Base-by-base conservation (phyloP, 2,329 filamentous ascomycete genomes). In the Neopestalotiopsis clavispora region DNA sequence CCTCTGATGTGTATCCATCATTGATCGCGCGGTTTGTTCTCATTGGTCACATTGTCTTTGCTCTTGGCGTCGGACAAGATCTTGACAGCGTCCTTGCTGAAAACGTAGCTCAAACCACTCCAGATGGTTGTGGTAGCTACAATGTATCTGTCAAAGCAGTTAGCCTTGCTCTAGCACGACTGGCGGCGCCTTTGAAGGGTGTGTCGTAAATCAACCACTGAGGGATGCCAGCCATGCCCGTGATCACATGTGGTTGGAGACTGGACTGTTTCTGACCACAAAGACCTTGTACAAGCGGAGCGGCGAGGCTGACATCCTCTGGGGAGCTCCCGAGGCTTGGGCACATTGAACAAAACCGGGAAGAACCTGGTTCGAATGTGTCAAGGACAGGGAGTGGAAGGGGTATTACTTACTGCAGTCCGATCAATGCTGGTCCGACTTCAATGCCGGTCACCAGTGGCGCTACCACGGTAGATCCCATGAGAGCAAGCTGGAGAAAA, bases 81-180 rank as follows among this genome's bases (percentile, higher is more conserved):
- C 79, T 92, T 97, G 40, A 98, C 95, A 0, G 94, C 95, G 75
- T 97, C 92, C 79, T 96, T 97, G 73, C 90, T 93, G 78, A 92
- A 97, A 6, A 97, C 86, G 78, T 99, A 99, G 79, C 95, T 97
- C 14, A 95, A 85, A 7, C 96, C 96, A 71, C 94, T 98, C 93
- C 95, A 98, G 5, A 97, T 81, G 0, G 96, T 99, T 4, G 96
- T 99, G 0, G 86, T 88, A 0, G 94, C 95, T 2, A 99, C 95
- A 14, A 97, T 81, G 74, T 93, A 95, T 77, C 93, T 95, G 73
- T 73, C 30, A 69, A 73, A 61, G 78, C 72, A 73, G 68, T 80
- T 75, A 74, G 84, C 75, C 65, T 74, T 28, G 9, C 20, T 34
- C 65, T 40, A 20, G 13, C 32, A 34, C 6, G 32, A 62, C 7